Percentiles rank a stretch among this genome's conserved stretches.
phyloP scores from a whole-genome alignment of 129 eudicot genomes.

The Flaveria sonorensis region DNA sequence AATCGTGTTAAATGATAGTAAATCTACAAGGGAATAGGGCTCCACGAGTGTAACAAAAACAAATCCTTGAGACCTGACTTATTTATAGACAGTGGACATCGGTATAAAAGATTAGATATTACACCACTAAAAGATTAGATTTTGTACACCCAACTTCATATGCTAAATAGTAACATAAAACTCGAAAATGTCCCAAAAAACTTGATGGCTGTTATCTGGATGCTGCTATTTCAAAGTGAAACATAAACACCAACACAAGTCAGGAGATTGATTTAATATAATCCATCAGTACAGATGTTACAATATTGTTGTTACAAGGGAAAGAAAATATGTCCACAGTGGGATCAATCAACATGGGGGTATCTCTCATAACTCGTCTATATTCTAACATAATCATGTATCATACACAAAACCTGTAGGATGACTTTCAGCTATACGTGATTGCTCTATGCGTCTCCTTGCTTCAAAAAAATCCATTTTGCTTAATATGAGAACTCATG shows the following conservation, averaged over 20 bases:
- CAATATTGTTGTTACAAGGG: conserved; percentile 39
- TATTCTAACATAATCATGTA: conserved; percentile 27
- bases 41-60: background rate
- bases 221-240: background rate
- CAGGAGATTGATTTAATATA: conserved; percentile 23
- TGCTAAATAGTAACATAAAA: background rate
- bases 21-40: no score
- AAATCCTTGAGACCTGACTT: background rate
- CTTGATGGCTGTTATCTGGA: background rate
- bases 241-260: conserved; percentile 18
- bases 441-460: background rate
- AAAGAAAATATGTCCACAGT: conserved; percentile 21
- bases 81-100: no score
- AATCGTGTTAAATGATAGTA: no score
- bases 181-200: background rate
- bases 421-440: background rate
- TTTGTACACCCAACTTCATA: background rate
- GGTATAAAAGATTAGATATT: no score
- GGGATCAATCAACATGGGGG: conserved; percentile 24
- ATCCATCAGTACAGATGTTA: conserved; percentile 42
- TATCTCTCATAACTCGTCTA: conserved; percentile 33
- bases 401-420: conserved; percentile 31
- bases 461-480: background rate
- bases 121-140: no score
- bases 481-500: conserved; percentile 87